phyloP scores from a whole-genome alignment of 2,329 filamentous ascomycete genomes.

The Dactylellina cionopaga region DNA sequence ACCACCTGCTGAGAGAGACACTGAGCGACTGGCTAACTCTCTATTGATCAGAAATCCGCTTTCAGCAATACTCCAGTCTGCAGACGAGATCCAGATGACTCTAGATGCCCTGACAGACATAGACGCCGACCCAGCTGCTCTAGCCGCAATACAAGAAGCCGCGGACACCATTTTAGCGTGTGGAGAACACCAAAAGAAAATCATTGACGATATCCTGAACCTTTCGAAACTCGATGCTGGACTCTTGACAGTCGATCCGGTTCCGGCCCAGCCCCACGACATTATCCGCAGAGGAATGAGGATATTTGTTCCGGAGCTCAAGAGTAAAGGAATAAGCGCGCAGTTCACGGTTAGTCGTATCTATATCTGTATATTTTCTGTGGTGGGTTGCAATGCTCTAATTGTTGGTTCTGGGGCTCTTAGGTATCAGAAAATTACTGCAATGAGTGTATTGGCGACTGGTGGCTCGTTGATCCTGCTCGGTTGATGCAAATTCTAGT shows the following conservation, averaged over 20 bases:
- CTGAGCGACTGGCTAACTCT: constrained; percentile 64
- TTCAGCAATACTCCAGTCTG: constrained; percentile 78
- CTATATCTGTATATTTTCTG: background rate
- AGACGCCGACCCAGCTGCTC: constrained; percentile 58
- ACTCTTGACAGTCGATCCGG: constrained; percentile 74
- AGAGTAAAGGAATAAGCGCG: constrained; percentile 76
- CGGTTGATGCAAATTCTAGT: constrained; percentile 75
- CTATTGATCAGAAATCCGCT: constrained; percentile 78
- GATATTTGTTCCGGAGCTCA: constrained; percentile 81
- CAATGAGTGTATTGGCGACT: constrained; percentile 62
- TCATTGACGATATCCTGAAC: constrained; percentile 74
- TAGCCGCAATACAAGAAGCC: constrained; percentile 71
- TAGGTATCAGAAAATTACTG: constrained; percentile 41
- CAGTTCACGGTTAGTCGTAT: constrained; percentile 68
- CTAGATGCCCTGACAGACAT: constrained; percentile 56
- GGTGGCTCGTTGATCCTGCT: constrained; percentile 79
- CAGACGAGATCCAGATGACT: constrained; percentile 71
- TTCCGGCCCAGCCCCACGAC: constrained; percentile 74
- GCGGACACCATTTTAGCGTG: constrained; percentile 84
- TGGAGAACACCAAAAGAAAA: constrained; percentile 79
- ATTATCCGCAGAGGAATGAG: constrained; percentile 76
- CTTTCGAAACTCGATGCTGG: constrained; percentile 77
- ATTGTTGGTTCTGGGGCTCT: background rate
- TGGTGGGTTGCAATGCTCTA: background rate
- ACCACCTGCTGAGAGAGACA: background rate